These are phyloP conservation scores for Coemansia sp. DNA, from an alignment of 192 early-diverging fungal species.

Conservation along the genomic window DNA sequence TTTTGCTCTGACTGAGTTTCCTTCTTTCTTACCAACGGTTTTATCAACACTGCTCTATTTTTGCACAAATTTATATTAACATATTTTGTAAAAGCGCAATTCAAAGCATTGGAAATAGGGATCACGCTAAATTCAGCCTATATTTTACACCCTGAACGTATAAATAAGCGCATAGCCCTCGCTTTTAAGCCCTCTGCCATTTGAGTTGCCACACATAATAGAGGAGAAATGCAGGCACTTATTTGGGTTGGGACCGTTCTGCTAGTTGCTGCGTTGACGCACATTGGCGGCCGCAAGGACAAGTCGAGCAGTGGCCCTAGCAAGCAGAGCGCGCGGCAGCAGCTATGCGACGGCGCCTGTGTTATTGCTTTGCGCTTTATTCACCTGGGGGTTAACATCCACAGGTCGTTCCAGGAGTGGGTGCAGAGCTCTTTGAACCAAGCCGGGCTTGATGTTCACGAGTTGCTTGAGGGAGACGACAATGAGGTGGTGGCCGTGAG, in stretches of 20 bases:
- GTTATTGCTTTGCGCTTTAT: constrained; percentile 24
- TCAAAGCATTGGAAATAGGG: not conserved
- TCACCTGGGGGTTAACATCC: constrained; percentile 40
- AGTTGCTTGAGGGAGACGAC: constrained; percentile 35
- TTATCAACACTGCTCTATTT: not conserved
- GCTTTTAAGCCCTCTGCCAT: not conserved
- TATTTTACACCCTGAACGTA: not conserved
- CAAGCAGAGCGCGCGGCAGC: constrained; percentile 21
- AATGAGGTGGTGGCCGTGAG: constrained; percentile 27
- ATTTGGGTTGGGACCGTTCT: constrained; percentile 21
- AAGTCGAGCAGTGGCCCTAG: not conserved
- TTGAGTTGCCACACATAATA: not conserved
- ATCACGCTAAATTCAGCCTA: not conserved
- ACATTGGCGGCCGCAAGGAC: constrained; percentile 10
- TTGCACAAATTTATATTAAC: not conserved
- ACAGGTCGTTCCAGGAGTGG: constrained; percentile 45
- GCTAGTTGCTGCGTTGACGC: constrained; percentile 29
- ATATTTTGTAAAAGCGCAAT: not conserved
- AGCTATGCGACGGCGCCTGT: constrained; percentile 32
- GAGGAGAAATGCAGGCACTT: constrained; percentile 16
- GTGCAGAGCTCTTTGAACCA: constrained; percentile 41
- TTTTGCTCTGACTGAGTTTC: no score
- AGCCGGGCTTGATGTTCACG: constrained; percentile 39
- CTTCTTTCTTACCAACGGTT: no score
- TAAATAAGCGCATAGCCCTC: not conserved